phyloP scores from a whole-genome alignment of 495 filamentous ascomycete species.

The Parachaetomium inaequale region DNA sequence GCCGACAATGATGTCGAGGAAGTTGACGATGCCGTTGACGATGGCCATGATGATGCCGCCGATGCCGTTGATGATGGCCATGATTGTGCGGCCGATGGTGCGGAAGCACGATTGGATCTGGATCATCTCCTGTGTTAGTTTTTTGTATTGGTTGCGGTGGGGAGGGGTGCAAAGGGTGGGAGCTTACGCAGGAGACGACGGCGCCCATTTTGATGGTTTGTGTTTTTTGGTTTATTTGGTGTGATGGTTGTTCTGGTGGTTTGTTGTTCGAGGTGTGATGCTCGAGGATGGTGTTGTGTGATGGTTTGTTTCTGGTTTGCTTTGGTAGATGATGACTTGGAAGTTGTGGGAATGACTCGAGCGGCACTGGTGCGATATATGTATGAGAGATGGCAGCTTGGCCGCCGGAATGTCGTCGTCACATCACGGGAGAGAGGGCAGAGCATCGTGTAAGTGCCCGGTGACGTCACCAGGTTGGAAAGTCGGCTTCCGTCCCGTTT shows the following conservation, averaged over 20 bases:
- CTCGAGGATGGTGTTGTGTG: constrained; percentile 1
- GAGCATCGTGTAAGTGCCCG: neutral
- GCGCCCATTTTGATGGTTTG: constrained; percentile 73
- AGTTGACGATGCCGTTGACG: constrained; percentile 63
- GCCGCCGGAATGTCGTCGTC: neutral
- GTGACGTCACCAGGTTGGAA: neutral
- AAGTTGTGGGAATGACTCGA: neutral
- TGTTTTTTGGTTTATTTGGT: constrained; percentile 16
- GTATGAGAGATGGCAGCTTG: neutral
- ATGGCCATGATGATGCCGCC: constrained; percentile 79
- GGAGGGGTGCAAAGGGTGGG: constrained; percentile 1
- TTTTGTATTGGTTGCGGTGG: neutral
- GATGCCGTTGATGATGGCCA: constrained; percentile 73
- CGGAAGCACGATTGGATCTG: constrained; percentile 77
- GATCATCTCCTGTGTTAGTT: constrained; percentile 18
- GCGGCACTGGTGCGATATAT: neutral
- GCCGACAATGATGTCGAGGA: constrained; percentile 81
- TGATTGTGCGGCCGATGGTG: constrained; percentile 78
- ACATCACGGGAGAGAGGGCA: neutral
- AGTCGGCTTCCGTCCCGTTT: neutral
- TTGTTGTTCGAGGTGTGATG: neutral
- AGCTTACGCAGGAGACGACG: constrained; percentile 90
- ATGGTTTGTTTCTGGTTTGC: neutral
- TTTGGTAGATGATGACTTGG: neutral
- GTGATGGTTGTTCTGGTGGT: constrained; percentile 1